Base-by-base conservation (phyloP, 495 filamentous ascomycete genomes). In the Aspergillus affinis region DNA sequence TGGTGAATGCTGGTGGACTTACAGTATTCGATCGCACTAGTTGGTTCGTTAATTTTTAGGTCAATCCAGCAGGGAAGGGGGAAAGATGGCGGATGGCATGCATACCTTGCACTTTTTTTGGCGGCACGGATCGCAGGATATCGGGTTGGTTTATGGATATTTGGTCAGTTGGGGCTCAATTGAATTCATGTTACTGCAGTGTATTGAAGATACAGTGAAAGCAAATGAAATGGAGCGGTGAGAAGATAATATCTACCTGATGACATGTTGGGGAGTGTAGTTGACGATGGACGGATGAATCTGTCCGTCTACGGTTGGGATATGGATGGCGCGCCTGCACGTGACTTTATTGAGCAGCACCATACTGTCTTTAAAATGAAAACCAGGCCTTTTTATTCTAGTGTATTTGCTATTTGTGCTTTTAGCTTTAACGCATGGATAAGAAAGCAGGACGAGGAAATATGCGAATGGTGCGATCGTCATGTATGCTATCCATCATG, bases 71-170 rank as follows among this genome's bases (percentile, higher is more conserved):
- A 26, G 26, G 6, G n/a, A 52, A 30, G 54, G n/a, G 18, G 20
- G 15, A 17, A 23, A 50, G n/a, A 6, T 3, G 47, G 13, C n/a
- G 45, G 44, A 13, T 36, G 18, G 19, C 19, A 0, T 29, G 15
- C 44, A 36, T 59, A 69, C 67, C 46, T 69, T 69, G 67, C 67
- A 69, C 51, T 69, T 69, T 41, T 66, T 69, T 47, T 69, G 67
- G n/a, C 67, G 59, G 53, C 67, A 69, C 19, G 64, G 64, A 36
- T 69, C 67, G 47, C 67, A 69, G 23, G 67, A 62, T n/a, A 69
- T 69, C 20, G 67, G 67, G 47, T 64, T 67, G 20, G 53, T 54
- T 19, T 61, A 21, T 23, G 44, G 9, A 15, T 15, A 32, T 36
- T 15, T n/a, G 15, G 17, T 52, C 17, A n/a, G n/a, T 6, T 6